Evolutionary conservation across 208 protist species (phyloP).

Genomic region (Herpetomonas samuelpessoai): DNA sequence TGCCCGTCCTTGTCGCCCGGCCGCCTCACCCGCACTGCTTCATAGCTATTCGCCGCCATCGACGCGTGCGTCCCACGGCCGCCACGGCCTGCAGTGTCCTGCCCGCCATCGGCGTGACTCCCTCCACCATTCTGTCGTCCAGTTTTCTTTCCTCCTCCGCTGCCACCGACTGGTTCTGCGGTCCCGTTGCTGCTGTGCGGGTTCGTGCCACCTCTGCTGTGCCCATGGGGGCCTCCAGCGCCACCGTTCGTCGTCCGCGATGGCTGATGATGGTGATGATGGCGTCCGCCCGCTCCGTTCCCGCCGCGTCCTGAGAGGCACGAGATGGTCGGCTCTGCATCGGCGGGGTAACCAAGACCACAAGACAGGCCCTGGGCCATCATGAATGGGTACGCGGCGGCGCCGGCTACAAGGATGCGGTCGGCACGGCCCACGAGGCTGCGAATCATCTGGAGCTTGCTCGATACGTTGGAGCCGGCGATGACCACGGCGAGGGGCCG

Average conservation of each 20-base stretch:
- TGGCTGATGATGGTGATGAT: not conserved
- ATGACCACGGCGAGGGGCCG: constrained; percentile 62
- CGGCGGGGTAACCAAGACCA: constrained; percentile 28
- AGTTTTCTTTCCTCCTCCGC: too few relatives aligned
- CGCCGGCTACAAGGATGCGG: constrained; percentile 63
- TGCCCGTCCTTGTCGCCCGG: not conserved
- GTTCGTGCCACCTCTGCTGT: not conserved
- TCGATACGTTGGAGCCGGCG: constrained; percentile 41
- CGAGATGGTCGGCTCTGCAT: constrained; percentile 21
- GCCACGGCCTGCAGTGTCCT: too few relatives aligned
- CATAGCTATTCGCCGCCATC: not conserved
- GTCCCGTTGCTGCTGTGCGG: not conserved
- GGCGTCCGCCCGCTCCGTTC: not conserved
- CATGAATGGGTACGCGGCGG: constrained; percentile 66
- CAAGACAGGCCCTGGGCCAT: constrained; percentile 43
- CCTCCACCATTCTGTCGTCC: too few relatives aligned
- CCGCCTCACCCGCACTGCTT: not conserved
- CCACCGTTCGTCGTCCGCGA: not conserved
- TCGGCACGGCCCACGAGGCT: constrained; percentile 67
- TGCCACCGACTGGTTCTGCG: too few relatives aligned
- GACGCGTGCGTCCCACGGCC: not conserved
- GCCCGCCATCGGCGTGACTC: not conserved
- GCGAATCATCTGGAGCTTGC: constrained; percentile 63
- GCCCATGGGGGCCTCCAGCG: not conserved
- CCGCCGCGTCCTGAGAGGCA: not conserved